A percentile compares a stretch with the other conserved stretches of the same genome.
Evolutionary conservation across 805 yeast species (phyloP).

Genomic region (Lipomyces starkeyi): DNA sequence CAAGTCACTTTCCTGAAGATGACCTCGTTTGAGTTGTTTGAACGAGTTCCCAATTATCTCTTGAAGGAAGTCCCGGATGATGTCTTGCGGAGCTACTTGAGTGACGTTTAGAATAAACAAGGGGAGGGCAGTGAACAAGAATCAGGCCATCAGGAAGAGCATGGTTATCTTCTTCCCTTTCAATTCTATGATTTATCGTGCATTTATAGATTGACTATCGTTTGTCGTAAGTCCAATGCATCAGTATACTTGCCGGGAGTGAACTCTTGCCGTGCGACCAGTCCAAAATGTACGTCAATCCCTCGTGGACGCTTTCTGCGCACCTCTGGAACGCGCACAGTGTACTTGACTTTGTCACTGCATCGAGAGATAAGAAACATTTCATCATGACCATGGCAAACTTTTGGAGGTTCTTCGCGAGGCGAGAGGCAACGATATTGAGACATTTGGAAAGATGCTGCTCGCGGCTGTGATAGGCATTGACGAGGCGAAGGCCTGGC

Average conservation of each 20-base stretch:
- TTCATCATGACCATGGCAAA: neutral
- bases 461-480: neutral
- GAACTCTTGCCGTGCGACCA: neutral
- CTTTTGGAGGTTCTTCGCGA: neutral
- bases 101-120: neutral
- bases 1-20: conserved; percentile 2
- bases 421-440: neutral
- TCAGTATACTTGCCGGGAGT: neutral
- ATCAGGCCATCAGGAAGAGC: neutral
- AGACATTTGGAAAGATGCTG: neutral
- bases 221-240: neutral
- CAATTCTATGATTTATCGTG: neutral
- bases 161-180: neutral
- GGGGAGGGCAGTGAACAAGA: neutral
- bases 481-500: too few species aligned
- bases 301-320: neutral
- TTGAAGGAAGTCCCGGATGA: neutral
- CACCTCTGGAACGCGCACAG: neutral
- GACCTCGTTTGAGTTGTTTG: neutral
- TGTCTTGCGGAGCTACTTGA: neutral
- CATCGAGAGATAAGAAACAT: neutral
- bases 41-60: conserved; percentile 2
- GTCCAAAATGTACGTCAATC: neutral
- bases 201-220: neutral
- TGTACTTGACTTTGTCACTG: neutral